phyloP scores from a whole-genome alignment of 1,139 yeast species.

The Geotrichum klebahnii region DNA sequence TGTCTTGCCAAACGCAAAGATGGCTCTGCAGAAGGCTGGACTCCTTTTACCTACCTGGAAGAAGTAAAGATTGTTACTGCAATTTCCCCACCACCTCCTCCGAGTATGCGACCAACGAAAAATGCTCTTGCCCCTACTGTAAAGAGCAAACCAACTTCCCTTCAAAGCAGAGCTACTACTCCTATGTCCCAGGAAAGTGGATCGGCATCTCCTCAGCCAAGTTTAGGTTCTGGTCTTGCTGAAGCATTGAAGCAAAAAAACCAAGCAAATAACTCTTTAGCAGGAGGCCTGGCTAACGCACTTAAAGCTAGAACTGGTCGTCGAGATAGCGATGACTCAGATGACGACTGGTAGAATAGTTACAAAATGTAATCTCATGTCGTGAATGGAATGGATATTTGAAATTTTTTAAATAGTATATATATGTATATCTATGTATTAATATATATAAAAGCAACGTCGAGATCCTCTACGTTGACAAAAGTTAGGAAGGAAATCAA shows the following conservation, averaged over 20 bases:
- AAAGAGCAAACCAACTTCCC: background rate
- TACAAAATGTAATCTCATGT: no score
- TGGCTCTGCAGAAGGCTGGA: constrained; percentile 88
- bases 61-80: constrained; percentile 42
- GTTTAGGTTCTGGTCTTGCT: constrained; percentile 64
- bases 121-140: constrained; percentile 13
- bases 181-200: constrained; percentile 26
- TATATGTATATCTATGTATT: no score
- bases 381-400: no score
- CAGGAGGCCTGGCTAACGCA: constrained; percentile 88
- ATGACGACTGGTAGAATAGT: constrained; percentile 45
- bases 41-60: constrained; percentile 85
- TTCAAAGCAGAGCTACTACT: constrained; percentile 1
- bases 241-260: constrained; percentile 63
- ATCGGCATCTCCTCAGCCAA: constrained; percentile 33
- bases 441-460: no score
- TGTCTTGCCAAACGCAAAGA: constrained; percentile 77
- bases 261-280: constrained; percentile 63
- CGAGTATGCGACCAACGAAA: constrained; percentile 5
- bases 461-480: no score
- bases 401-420: no score
- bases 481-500: no score
- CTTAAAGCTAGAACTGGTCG: constrained; percentile 79
- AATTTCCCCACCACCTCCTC: constrained; percentile 11
- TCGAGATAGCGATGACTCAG: constrained; percentile 74